Percentiles rank a stretch among this genome's conserved stretches.
Conservation (phyloP, 108 stramenopile genomes). For the Cyclotella baltica region DNA sequence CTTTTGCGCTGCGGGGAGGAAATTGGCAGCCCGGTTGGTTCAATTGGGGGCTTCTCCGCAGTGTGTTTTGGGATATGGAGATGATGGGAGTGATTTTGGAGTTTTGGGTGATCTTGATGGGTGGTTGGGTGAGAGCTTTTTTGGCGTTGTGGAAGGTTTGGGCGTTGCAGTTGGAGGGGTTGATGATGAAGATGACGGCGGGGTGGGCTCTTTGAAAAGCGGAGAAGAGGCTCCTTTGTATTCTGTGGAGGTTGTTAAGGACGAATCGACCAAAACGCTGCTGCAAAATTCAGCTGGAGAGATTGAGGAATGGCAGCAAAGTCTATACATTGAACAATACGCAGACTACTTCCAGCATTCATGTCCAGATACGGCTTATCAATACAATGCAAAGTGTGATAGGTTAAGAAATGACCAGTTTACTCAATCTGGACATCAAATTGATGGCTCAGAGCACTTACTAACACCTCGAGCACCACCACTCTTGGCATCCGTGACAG, state of each 20-base stretch:
- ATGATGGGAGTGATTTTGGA: slow-evolving; percentile 82
- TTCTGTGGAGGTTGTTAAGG: slow-evolving; percentile 1
- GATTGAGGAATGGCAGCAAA: slow-evolving; percentile 57
- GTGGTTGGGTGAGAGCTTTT: slow-evolving; percentile 65
- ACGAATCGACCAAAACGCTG: neutral
- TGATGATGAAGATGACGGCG: neutral
- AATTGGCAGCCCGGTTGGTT: slow-evolving; percentile 77
- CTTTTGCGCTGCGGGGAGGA: slow-evolving; percentile 87
- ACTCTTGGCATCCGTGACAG: slow-evolving; percentile 56
- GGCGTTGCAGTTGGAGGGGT: neutral
- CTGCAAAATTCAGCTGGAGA: neutral
- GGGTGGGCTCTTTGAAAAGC: neutral
- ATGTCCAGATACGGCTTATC: slow-evolving; percentile 74
- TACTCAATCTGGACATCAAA: neutral
- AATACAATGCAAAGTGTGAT: slow-evolving; percentile 44
- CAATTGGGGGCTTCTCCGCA: slow-evolving; percentile 70
- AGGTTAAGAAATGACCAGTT: neutral
- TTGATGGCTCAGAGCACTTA: neutral
- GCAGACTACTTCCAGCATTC: slow-evolving; percentile 62
- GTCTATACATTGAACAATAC: slow-evolving; percentile 48
- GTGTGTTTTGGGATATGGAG: slow-evolving; percentile 84
- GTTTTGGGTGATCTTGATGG: slow-evolving; percentile 86
- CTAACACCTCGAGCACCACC: slow-evolving; percentile 23
- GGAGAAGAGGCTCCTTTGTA: neutral
- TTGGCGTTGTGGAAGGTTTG: slow-evolving; percentile 26